Conservation (phyloP, 176 grass and related monocot species). For the Elaeis guineensis region DNA sequence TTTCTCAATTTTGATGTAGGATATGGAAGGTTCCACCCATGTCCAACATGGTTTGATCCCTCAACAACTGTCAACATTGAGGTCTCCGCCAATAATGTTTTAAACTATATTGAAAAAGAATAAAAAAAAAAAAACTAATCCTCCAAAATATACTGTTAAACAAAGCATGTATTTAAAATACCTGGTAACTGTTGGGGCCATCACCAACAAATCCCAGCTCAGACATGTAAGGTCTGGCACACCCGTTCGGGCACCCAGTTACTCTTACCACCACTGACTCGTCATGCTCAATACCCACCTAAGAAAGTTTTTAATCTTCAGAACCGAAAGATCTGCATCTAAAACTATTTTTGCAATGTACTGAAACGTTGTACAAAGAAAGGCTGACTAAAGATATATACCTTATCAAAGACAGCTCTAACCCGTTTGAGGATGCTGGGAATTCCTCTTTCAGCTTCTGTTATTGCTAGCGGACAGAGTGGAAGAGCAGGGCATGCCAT, state of each 20-base stretch:
- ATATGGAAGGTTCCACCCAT: too few relatives aligned
- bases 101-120: background rate
- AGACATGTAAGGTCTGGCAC: constrained; percentile 94
- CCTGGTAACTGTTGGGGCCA: constrained; percentile 98
- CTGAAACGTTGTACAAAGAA: background rate
- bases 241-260: constrained; percentile 96
- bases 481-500: constrained; percentile 96
- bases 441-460: constrained; percentile 95
- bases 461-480: constrained; percentile 81
- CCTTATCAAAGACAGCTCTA: constrained; percentile 82
- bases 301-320: background rate
- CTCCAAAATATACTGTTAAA: too few relatives aligned
- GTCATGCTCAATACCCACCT: constrained; percentile 64
- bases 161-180: constrained; percentile 16
- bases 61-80: too few relatives aligned
- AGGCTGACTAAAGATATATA: constrained; percentile 17
- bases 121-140: too few relatives aligned
- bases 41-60: too few relatives aligned
- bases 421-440: constrained; percentile 72
- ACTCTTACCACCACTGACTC: constrained; percentile 88
- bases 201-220: constrained; percentile 97
- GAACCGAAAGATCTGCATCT: background rate
- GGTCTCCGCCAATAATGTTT: too few relatives aligned
- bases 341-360: background rate
- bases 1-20: too few relatives aligned